Conservation (phyloP, 1,139 yeast species). For the Candida labiduridarum region DNA sequence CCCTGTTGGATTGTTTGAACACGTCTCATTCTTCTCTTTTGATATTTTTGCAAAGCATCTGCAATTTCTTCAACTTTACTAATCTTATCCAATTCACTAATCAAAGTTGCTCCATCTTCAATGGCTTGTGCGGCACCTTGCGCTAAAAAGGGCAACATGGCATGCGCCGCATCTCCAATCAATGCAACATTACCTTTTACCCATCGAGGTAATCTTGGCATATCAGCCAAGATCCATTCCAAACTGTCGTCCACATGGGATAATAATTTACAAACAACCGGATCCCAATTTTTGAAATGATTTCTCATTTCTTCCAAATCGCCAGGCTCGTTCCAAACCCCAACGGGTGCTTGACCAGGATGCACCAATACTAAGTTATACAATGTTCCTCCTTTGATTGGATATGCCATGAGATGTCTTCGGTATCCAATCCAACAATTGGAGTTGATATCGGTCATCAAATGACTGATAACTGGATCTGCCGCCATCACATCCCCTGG, state of each 20-base stretch:
- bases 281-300: constrained; percentile 33
- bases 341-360: constrained; percentile 24
- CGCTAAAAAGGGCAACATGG: constrained; percentile 41
- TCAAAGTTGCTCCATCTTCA: constrained; percentile 30
- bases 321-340: constrained; percentile 22
- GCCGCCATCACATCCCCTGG: constrained; percentile 20
- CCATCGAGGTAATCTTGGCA: constrained; percentile 26
- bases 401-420: constrained; percentile 32
- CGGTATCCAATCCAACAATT: constrained; percentile 37
- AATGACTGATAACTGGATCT: constrained; percentile 25
- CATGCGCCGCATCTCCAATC: constrained; percentile 43
- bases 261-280: constrained; percentile 23
- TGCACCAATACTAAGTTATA: constrained; percentile 20
- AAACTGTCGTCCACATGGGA: constrained; percentile 22
- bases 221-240: constrained; percentile 33
- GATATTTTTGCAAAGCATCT: constrained; percentile 16
- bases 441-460: constrained; percentile 27
- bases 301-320: constrained; percentile 24
- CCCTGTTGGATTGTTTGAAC: constrained; percentile 26
- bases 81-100: constrained; percentile 17
- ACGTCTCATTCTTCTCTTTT: constrained; percentile 27
- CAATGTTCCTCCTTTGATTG: constrained; percentile 23
- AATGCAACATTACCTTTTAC: constrained; percentile 26
- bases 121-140: constrained; percentile 46
- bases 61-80: constrained; percentile 17